Evolutionary conservation across 805 yeast species (phyloP).

Genomic region (Isabelozyma gotoi): DNA sequence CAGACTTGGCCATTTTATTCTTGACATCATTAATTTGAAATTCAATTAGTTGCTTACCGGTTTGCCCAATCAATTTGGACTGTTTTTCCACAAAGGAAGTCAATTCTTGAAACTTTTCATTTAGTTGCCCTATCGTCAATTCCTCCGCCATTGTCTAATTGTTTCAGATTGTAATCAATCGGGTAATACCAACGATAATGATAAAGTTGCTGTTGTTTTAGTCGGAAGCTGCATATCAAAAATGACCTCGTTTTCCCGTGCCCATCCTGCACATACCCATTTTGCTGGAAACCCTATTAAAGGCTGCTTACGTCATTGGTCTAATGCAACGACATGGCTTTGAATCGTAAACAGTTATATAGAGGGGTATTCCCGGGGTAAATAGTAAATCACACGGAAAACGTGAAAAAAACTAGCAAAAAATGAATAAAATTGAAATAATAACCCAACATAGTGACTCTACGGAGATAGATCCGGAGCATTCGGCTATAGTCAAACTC

Average conservation of each 20-base stretch:
- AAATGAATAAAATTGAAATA: constrained; percentile 23
- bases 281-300: too few relatives aligned
- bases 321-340: not conserved
- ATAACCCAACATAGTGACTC: constrained; percentile 21
- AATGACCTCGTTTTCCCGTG: not conserved
- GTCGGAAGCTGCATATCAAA: too few relatives aligned
- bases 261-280: not conserved
- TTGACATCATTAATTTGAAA: constrained; percentile 61
- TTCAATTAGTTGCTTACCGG: constrained; percentile 77
- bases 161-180: too few relatives aligned
- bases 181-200: too few relatives aligned
- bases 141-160: constrained; percentile 1
- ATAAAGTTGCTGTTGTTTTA: too few relatives aligned
- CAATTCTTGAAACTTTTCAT: constrained; percentile 51
- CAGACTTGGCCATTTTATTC: constrained; percentile 26
- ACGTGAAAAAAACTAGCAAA: too few relatives aligned
- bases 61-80: constrained; percentile 60
- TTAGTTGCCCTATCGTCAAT: constrained; percentile 22
- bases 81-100: constrained; percentile 62
- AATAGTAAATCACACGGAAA: too few relatives aligned
- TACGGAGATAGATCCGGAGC: constrained; percentile 5
- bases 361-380: not conserved
- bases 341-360: not conserved
- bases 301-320: not conserved
- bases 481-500: constrained; percentile 23